These are phyloP conservation scores for Cetradonia linearis DNA, from an alignment of 495 filamentous ascomycete species.

Conservation along the genomic window DNA sequence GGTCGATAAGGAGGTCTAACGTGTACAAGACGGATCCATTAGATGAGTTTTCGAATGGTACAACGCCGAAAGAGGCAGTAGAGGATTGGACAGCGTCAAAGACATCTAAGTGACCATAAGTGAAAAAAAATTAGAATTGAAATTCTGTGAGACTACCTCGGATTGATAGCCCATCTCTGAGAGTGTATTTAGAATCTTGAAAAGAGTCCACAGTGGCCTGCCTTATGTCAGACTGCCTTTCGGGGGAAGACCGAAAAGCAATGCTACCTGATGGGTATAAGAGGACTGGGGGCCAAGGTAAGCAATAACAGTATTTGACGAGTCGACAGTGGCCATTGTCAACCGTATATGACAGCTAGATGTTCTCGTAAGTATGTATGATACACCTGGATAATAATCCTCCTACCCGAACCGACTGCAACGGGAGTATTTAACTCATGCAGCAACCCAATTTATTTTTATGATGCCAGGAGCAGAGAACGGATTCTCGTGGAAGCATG, in stretches of 20 bases:
- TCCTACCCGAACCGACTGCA: constrained; percentile 1
- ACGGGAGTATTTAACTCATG: neutral
- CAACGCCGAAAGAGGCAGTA: constrained; percentile 58
- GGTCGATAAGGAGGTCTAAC: constrained; percentile 77
- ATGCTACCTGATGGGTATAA: constrained; percentile 80
- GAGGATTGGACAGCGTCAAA: constrained; percentile 66
- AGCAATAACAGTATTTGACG: constrained; percentile 39
- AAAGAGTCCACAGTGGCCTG: constrained; percentile 63
- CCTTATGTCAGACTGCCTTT: constrained; percentile 9
- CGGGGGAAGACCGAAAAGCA: neutral
- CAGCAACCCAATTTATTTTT: neutral
- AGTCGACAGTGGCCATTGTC: constrained; percentile 3
- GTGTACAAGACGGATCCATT: constrained; percentile 86
- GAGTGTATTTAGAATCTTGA: constrained; percentile 39
- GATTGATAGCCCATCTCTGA: constrained; percentile 52
- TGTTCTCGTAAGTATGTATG: neutral
- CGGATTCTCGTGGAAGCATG: neutral
- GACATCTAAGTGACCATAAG: constrained; percentile 47
- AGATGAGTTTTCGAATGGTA: constrained; percentile 92
- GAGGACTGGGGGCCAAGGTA: constrained; percentile 78
- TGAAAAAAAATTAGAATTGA: neutral
- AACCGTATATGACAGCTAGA: neutral
- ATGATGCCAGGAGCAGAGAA: neutral
- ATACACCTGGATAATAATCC: neutral
- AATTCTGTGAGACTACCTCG: constrained; percentile 36